Base-by-base conservation (phyloP, 306 rosid genomes). In the Mimosa bimucronata region DNA sequence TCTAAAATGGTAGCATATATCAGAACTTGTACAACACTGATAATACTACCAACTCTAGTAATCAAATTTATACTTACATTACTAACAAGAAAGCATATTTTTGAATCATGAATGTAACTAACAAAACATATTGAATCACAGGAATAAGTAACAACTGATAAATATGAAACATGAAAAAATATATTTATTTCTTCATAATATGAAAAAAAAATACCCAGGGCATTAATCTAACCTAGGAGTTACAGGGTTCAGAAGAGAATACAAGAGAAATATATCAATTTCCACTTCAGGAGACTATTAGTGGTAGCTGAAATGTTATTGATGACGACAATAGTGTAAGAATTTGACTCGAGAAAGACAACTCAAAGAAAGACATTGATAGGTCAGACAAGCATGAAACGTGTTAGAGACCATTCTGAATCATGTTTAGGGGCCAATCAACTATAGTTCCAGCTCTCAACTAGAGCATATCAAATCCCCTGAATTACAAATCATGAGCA, bases 231-330 rank as follows among this genome's bases (percentile, higher is more conserved):
- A 26, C 34, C 37, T 31, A 60, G 30, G 19, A 60, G 19, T 25
- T 60, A 60, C 13, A 13, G 23, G 66, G 66, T 23, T 42, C 13
- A 38, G 14, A 38, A 67, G 45, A 26, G 5, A 46, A 71, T 73
- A 42, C 67, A 69, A 55, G 13, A n/a, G 7, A 81, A 21, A 52
- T 9, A 10, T 12, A 67, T 28, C 50, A 21, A 55, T 60, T 23
- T 57, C 55, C 79, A 75, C 12, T 71, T 71, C 62, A 76, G 60
- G 29, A 21, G 53, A 68, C 42, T 67, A 67, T 7, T 7, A 21
- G 73, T 11, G 45, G 34, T 68, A 12, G 53, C 14, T n/a, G 66
- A 28, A 5, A 61, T 61, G 67, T 21, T 68, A 41, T 14, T 41
- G 34, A 68, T 14, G 14, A 62, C 7, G 2, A 30, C 3, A 2